Conservation (phyloP, 768 basidiomycete species). For the Boletus rufocinnamomeus region DNA sequence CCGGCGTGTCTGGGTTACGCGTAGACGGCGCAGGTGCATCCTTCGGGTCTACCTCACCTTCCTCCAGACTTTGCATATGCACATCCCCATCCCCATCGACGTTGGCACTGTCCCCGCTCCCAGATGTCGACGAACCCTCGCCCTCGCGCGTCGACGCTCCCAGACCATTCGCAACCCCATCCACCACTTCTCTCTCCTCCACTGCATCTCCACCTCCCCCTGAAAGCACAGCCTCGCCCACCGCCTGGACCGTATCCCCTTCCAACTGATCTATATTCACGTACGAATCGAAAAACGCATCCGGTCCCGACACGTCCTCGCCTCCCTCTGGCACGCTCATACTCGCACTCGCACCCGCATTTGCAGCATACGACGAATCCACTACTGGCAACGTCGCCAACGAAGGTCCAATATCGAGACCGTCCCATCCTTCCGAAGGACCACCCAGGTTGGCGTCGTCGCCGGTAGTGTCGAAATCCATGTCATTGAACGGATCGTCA, state of each 20-base stretch:
- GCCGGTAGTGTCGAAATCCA: slow-evolving; percentile 15
- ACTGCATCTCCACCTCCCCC: neutral
- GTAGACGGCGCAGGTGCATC: neutral
- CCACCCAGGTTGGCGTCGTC: neutral
- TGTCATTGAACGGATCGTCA: slow-evolving; percentile 14
- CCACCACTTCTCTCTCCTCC: neutral
- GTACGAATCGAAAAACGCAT: slow-evolving; percentile 25
- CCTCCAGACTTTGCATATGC: slow-evolving; percentile 8
- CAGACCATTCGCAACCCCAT: neutral
- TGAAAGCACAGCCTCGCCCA: neutral
- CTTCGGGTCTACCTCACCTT: slow-evolving; percentile 19
- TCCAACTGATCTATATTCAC: slow-evolving; percentile 23
- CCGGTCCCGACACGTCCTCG: slow-evolving; percentile 9
- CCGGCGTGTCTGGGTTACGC: slow-evolving; percentile 1
- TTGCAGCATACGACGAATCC: neutral
- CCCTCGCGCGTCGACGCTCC: neutral
- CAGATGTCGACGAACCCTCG: neutral
- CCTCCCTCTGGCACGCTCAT: neutral
- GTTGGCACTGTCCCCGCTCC: neutral
- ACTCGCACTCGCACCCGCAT: neutral
- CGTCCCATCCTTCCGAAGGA: slow-evolving; percentile 5
- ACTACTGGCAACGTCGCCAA: neutral
- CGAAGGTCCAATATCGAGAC: slow-evolving; percentile 15
- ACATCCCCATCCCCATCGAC: neutral
- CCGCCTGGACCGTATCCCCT: slow-evolving; percentile 1